Evolutionary conservation across 1,139 yeast genomes (phyloP).

Genomic region (Candida neerlandica): DNA sequence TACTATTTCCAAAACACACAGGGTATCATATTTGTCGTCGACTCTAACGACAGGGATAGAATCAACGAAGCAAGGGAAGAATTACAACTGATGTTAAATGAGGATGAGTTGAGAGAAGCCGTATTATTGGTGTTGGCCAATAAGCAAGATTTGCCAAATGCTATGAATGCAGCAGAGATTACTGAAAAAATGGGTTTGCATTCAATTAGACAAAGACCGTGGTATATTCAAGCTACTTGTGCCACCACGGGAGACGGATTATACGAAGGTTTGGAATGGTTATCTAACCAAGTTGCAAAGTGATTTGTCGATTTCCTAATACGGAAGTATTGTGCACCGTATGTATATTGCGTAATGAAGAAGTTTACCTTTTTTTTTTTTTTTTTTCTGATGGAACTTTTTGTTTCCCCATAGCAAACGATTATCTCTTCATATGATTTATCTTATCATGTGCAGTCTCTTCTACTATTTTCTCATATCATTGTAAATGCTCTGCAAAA

Average conservation of each 20-base stretch:
- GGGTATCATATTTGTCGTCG: slow-evolving; percentile 42
- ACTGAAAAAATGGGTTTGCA: slow-evolving; percentile 45
- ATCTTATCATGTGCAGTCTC: too few species aligned
- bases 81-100: slow-evolving; percentile 44
- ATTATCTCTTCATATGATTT: too few species aligned
- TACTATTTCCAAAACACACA: slow-evolving; percentile 45
- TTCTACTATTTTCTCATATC: too few species aligned
- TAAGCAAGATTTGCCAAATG: slow-evolving; percentile 45
- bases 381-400: background rate
- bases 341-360: background rate
- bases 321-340: background rate
- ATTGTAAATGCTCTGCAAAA: too few species aligned
- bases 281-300: slow-evolving; percentile 38
- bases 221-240: slow-evolving; percentile 45
- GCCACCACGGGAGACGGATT: slow-evolving; percentile 46
- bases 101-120: slow-evolving; percentile 44
- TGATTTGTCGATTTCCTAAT: slow-evolving; percentile 1
- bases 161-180: slow-evolving; percentile 46
- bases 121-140: slow-evolving; percentile 42
- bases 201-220: slow-evolving; percentile 42
- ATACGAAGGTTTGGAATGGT: slow-evolving; percentile 46
- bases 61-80: slow-evolving; percentile 44
- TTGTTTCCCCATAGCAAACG: background rate
- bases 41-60: slow-evolving; percentile 45
- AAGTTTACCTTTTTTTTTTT: background rate